Base-by-base conservation (phyloP, 2,329 filamentous ascomycete species). In the Trichophyton rubrum region DNA sequence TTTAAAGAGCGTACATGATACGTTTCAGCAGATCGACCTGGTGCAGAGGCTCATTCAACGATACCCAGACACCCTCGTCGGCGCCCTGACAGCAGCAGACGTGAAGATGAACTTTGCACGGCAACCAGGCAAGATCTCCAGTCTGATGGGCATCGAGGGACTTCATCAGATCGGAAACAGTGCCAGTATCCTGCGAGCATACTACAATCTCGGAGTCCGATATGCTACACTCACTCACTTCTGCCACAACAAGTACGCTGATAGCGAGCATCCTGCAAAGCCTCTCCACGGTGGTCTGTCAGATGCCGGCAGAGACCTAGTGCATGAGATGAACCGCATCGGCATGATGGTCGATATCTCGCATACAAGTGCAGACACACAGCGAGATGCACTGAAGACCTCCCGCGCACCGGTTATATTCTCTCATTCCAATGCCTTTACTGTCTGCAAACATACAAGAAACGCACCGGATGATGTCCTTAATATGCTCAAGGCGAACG, bases 331-430 rank as follows among this genome's bases (percentile, higher is more conserved):
- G 91, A 97, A 96, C 71, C 83, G 92, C 2, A 78, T 96, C 1
- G 92, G 92, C 27, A 90, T 96, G 85, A 84, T 96, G n/a, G 88
- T 97, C 45, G 92, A 96, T 70, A 79, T 96, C 40, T 82, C 88
- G 5, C 92, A 96, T 72, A 84, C 85, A 24, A 81, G 87, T 67
- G 81, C 83, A 61, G 87, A 92, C 62, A 96, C 91, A 0, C 93
- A 95, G 89, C 76, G 85, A 5, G 88, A 96, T 67, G 88, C 92
- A 0, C 81, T 96, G 0, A 57, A 61, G 4, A 88, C 89, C 5
- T 91, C 87, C 69, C 77, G 80, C 61, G 90, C 92, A 0, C 91
- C 92, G 0, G 81, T 93, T 3, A 93, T 96, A 61, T 96, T 89
- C 78, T 90, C 86, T 61, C 92, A 97, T 71, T 93, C 88, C 66